Evolutionary conservation across 2,329 filamentous ascomycete species (phyloP).

Genomic region (Exophiala lecanii-corni): DNA sequence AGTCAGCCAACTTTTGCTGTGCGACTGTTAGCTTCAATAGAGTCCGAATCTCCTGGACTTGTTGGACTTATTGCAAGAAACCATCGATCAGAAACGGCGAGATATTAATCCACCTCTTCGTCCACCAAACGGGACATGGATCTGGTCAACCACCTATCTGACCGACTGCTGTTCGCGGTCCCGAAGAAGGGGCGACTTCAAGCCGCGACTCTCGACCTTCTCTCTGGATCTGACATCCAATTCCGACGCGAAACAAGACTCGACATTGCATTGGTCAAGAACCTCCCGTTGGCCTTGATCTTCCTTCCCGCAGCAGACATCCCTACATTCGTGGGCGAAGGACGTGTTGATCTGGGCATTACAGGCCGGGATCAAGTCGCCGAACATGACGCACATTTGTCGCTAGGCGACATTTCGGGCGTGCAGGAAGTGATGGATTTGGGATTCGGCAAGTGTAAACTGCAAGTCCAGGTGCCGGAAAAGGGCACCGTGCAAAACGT

Average conservation of each 20-base stretch:
- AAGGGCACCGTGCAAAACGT: constrained; percentile 68
- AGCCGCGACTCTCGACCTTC: constrained; percentile 79
- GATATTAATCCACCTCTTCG: too few species aligned
- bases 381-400: constrained; percentile 68
- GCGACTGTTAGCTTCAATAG: too few species aligned
- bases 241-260: constrained; percentile 92
- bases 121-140: constrained; percentile 55
- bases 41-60: too few species aligned
- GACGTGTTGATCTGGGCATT: constrained; percentile 88
- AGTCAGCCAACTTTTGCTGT: too few species aligned
- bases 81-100: too few species aligned
- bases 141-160: constrained; percentile 70
- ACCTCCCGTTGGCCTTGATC: constrained; percentile 88
- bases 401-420: constrained; percentile 43
- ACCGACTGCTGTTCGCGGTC: constrained; percentile 91
- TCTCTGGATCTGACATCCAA: constrained; percentile 91
- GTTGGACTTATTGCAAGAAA: too few species aligned
- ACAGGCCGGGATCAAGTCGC: constrained; percentile 89
- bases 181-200: constrained; percentile 98
- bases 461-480: constrained; percentile 94
- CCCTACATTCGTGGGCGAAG: constrained; percentile 93
- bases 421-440: constrained; percentile 88
- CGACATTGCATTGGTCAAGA: constrained; percentile 97
- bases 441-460: constrained; percentile 82
- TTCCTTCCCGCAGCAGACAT: constrained; percentile 98